phyloP scores from a whole-genome alignment of 768 basidiomycete genomes.

The Lactarius psammicola region DNA sequence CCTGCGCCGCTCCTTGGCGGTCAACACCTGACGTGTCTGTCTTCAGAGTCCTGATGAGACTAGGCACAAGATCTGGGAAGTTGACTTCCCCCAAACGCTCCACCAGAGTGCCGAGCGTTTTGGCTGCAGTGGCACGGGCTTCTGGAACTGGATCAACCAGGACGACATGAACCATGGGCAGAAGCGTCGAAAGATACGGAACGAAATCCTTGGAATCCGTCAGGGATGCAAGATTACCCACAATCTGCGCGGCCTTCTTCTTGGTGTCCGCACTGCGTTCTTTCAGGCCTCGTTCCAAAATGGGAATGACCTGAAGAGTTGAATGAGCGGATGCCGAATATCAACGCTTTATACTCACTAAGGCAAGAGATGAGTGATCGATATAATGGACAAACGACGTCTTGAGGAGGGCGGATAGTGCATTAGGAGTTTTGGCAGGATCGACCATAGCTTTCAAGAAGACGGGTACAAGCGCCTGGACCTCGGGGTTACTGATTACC shows the following conservation, averaged over 20 bases:
- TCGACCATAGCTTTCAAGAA: conserved; percentile 95
- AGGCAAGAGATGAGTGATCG: conserved; percentile 91
- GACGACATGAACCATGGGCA: conserved; percentile 90
- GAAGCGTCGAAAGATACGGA: conserved; percentile 83
- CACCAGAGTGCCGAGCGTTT: conserved; percentile 93
- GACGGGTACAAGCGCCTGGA: conserved; percentile 83
- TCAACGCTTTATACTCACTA: conserved; percentile 51
- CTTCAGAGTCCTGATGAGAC: conserved; percentile 81
- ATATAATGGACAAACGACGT: conserved; percentile 98
- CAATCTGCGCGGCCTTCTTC: conserved; percentile 93
- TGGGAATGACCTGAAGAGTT: conserved; percentile 74
- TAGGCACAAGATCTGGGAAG: conserved; percentile 95
- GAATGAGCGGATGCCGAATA: conserved; percentile 12
- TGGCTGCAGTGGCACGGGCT: conserved; percentile 95
- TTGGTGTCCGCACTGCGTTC: conserved; percentile 94
- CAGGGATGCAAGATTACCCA: conserved; percentile 92
- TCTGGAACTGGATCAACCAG: conserved; percentile 97
- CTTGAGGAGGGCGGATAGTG: conserved; percentile 81
- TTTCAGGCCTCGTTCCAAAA: conserved; percentile 87
- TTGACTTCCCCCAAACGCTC: conserved; percentile 92
- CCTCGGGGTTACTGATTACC: conserved; percentile 97
- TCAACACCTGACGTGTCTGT: conserved; percentile 94
- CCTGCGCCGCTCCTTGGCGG: conserved; percentile 96
- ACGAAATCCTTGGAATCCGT: conserved; percentile 92
- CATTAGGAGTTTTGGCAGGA: conserved; percentile 85